Evolutionary conservation across 257 asterid genomes (phyloP).

Genomic region (Lycium ferocissimum): DNA sequence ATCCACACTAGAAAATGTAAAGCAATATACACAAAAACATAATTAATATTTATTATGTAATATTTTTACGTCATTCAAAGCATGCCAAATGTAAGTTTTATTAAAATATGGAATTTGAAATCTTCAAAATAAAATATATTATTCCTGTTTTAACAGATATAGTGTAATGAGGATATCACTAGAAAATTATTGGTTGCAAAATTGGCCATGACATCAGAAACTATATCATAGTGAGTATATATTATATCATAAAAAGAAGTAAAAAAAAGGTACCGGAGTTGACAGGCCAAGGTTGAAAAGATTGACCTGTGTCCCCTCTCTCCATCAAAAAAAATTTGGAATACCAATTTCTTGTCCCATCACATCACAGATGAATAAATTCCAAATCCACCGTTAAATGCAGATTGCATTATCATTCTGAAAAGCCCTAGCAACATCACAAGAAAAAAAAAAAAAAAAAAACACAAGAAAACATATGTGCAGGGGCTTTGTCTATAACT

Average conservation of each 20-base stretch:
- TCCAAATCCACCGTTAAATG: constrained; percentile 30
- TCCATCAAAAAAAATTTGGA: constrained; percentile 44
- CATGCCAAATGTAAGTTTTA: too few relatives aligned
- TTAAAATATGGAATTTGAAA: too few relatives aligned
- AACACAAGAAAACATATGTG: not conserved
- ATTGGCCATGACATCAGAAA: not conserved
- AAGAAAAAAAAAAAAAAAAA: not conserved
- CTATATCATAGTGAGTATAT: not conserved
- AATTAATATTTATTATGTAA: too few relatives aligned
- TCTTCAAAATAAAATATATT: too few relatives aligned
- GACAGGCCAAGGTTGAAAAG: constrained; percentile 70
- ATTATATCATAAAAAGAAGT: not conserved
- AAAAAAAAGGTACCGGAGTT: constrained; percentile 38
- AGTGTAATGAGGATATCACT: not conserved
- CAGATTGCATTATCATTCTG: constrained; percentile 37
- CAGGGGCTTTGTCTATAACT: not conserved
- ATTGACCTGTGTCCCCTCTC: constrained; percentile 78
- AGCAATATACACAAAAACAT: not conserved
- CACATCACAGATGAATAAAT: constrained; percentile 34
- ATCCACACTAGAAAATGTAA: constrained; percentile 36
- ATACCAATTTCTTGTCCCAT: constrained; percentile 47
- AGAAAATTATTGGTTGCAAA: constrained; percentile 21
- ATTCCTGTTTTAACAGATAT: too few relatives aligned
- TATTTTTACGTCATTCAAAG: too few relatives aligned
- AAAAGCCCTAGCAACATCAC: constrained; percentile 33